phyloP scores from a whole-genome alignment of 371 early-diverging fungal genomes.

The Haplosporangium sp. region DNA sequence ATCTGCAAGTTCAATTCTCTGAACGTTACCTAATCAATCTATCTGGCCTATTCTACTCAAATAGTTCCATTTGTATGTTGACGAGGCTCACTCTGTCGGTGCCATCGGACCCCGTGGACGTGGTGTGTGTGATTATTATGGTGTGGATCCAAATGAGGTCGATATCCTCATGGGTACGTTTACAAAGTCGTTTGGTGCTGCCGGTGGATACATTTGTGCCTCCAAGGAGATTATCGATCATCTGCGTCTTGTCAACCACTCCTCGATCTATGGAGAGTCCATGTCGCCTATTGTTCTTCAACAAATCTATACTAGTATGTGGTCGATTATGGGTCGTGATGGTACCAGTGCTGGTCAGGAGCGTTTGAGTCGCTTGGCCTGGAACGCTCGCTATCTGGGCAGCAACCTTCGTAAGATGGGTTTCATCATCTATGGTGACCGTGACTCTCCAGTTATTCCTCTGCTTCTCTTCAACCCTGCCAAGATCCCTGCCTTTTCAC shows the following conservation, averaged over 20 bases:
- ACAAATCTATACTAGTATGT: conserved; percentile 93
- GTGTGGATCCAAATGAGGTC: conserved; percentile 90
- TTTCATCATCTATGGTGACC: conserved; percentile 95
- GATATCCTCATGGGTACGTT: conserved; percentile 99
- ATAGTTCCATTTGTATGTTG: conserved; percentile 97
- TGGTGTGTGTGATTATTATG: conserved; percentile 97
- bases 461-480: conserved; percentile 97
- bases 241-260: conserved; percentile 85
- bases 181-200: conserved; percentile 99
- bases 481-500: conserved; percentile 98
- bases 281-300: conserved; percentile 92
- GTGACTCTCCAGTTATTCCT: conserved; percentile 98
- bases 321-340: conserved; percentile 92
- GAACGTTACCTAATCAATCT: not conserved
- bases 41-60: not conserved
- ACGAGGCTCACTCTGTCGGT: conserved; percentile 99
- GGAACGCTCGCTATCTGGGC: conserved; percentile 92
- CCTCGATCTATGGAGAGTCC: conserved; percentile 93
- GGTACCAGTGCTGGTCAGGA: conserved; percentile 84
- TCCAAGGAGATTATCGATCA: conserved; percentile 85
- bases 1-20: not conserved
- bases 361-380: conserved; percentile 84
- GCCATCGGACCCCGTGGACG: conserved; percentile 95
- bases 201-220: conserved; percentile 98
- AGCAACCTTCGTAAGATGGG: conserved; percentile 87